These are phyloP conservation scores for Coelastrella sp. DNA, from an alignment of 139 green algal species.

Conservation along the genomic window DNA sequence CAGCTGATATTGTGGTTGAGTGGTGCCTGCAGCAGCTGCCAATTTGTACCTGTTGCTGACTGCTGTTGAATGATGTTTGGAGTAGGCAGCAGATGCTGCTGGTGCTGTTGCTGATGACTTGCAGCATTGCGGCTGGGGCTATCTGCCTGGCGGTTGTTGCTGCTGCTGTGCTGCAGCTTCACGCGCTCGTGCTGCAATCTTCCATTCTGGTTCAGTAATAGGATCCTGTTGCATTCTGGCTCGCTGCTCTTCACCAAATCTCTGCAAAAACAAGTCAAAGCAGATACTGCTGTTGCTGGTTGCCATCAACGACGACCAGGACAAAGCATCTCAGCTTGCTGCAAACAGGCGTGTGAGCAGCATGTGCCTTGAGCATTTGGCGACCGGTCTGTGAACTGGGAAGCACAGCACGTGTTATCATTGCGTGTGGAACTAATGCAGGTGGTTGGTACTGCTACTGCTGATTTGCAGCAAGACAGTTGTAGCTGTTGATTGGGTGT, in stretches of 20 bases:
- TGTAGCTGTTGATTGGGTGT: not conserved
- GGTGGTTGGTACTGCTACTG: too few species aligned
- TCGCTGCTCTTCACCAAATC: not conserved
- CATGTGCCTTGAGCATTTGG: too few species aligned
- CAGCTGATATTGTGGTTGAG: not conserved
- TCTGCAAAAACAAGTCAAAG: too few species aligned
- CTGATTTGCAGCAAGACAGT: too few species aligned
- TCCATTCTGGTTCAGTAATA: conserved; percentile 15
- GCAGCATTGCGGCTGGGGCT: not conserved
- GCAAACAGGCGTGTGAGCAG: too few species aligned
- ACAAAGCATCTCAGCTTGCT: too few species aligned
- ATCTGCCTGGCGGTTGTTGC: not conserved
- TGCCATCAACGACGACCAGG: too few species aligned
- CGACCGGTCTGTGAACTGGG: too few species aligned
- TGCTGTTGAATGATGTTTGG: not conserved
- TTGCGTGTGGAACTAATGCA: too few species aligned
- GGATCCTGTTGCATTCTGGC: not conserved
- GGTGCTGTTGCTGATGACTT: not conserved
- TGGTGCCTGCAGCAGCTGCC: not conserved
- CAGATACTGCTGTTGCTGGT: too few species aligned
- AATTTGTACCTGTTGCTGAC: not conserved
- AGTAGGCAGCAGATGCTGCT: not conserved
- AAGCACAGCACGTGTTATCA: too few species aligned
- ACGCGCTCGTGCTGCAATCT: not conserved
- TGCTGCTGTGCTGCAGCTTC: not conserved